Base-by-base conservation (phyloP, 2,329 filamentous ascomycete species). In the Aureobasidium sp. region DNA sequence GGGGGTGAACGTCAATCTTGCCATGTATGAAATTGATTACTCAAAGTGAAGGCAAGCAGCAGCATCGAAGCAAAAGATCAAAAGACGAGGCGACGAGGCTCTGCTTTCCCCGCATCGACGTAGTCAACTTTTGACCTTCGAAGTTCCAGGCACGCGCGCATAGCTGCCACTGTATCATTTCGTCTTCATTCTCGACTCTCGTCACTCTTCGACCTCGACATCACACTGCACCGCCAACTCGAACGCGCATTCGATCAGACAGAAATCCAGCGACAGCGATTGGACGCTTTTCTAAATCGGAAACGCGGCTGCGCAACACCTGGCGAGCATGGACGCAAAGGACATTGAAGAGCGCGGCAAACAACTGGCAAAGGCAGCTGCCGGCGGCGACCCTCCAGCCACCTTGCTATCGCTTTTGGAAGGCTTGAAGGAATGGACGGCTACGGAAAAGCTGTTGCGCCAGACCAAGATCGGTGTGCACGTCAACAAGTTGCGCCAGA, bases 381-480 rank as follows among this genome's bases (percentile, higher is more conserved):
- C 77, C 41, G 81, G 83, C 54, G 87, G 87, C 64, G 88, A 95
- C 64, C 82, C 90, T 4, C 66, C 87, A 22, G 71, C 83, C 35
- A 85, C 81, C 56, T 79, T 95, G 47, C 74, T 94, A 53, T 76
- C 79, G 49, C 77, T 97, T 57, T 75, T 98, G 63, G 81, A 84
- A 47, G 77, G 97, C 34, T 88, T 91, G 72, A 84, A 84, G 63
- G 86, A 88, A 57, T 84, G 91, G 30, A 79, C 81, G 41, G 87
- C 90, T 8, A 93, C 88, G 2, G 93, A 98, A 71, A 89, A 96
- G 61, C 80, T 95, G 62, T 76, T 98, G 60, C 84, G 91, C 65
- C 86, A 86, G 37, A 97, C 91, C n/a, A 87, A 86, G 62, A 91
- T 95, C 48, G 93, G 93, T 62, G 85, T 95, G 60, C 83, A 86